phyloP scores from a whole-genome alignment of 768 basidiomycete species.

The Amanita inopinata region DNA sequence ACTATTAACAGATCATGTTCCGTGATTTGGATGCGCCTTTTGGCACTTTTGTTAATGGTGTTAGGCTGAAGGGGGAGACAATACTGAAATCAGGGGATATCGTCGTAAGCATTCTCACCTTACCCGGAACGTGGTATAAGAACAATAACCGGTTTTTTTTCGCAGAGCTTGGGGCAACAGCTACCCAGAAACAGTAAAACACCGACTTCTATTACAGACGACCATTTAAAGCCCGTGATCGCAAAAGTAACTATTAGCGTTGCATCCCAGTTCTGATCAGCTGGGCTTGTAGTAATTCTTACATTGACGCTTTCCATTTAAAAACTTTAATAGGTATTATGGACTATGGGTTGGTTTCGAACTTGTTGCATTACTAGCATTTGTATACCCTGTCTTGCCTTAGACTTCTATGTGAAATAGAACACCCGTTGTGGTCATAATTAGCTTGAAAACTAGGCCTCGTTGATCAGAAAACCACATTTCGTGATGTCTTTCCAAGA shows the following conservation, averaged over 20 bases:
- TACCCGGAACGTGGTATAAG: slow-evolving; percentile 4
- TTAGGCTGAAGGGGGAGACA: slow-evolving; percentile 25
- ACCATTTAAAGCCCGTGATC: slow-evolving; percentile 36
- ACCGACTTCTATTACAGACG: slow-evolving; percentile 28
- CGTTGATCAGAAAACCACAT: no score
- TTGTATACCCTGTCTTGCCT: no score
- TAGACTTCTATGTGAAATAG: no score
- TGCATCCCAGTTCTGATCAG: background rate
- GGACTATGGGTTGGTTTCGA: no score
- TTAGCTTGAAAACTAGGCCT: no score
- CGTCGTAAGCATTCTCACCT: slow-evolving; percentile 26
- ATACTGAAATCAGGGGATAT: slow-evolving; percentile 32
- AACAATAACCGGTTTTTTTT: slow-evolving; percentile 8
- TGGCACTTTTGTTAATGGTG: slow-evolving; percentile 40
- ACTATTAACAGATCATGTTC: slow-evolving; percentile 30
- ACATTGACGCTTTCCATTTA: no score
- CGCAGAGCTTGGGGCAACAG: slow-evolving; percentile 24
- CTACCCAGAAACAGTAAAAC: slow-evolving; percentile 29
- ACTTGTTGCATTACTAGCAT: no score
- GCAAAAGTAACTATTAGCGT: slow-evolving; percentile 22
- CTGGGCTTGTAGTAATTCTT: background rate
- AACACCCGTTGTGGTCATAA: no score
- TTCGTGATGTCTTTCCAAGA: no score
- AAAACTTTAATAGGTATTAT: no score
- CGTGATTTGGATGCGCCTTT: slow-evolving; percentile 36